Conservation (phyloP, 2,329 filamentous ascomycete species). For the Alternaria tenuissima region DNA sequence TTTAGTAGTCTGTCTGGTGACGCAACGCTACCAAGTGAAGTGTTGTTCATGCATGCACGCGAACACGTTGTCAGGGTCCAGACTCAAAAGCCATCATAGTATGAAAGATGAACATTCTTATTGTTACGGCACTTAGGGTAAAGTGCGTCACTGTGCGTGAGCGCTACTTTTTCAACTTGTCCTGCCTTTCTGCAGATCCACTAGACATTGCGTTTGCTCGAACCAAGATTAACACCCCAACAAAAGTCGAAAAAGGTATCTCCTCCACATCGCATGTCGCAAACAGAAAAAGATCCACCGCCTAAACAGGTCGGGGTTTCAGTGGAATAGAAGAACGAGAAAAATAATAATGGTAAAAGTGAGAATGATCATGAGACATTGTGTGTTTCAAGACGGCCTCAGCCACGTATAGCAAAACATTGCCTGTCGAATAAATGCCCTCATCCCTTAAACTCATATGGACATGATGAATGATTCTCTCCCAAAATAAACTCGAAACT, state of each 20-base stretch:
- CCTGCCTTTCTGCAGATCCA: conserved; percentile 1
- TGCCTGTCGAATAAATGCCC: conserved; percentile 3
- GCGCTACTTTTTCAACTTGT: neutral
- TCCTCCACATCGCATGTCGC: conserved; percentile 8
- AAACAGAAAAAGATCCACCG: neutral
- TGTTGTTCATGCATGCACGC: neutral
- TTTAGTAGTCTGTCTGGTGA: neutral
- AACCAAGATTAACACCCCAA: neutral
- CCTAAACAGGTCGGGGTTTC: conserved; percentile 6
- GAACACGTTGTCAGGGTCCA: neutral
- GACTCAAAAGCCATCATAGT: neutral
- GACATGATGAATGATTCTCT: neutral
- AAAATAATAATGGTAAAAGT: conserved; percentile 3
- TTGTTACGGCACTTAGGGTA: neutral
- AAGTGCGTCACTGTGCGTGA: conserved; percentile 8
- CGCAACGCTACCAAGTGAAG: neutral
- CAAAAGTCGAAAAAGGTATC: conserved; percentile 8
- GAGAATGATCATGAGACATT: conserved; percentile 24
- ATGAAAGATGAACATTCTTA: neutral
- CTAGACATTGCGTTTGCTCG: conserved; percentile 3
- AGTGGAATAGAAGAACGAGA: neutral
- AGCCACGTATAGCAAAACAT: conserved; percentile 14
- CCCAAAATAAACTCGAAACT: conserved; percentile 1
- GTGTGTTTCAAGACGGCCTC: conserved; percentile 21
- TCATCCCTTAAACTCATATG: conserved; percentile 3